These are phyloP conservation scores for Bruguiera sexangula DNA, from an alignment of 345 rosid species.

Conservation along the genomic window DNA sequence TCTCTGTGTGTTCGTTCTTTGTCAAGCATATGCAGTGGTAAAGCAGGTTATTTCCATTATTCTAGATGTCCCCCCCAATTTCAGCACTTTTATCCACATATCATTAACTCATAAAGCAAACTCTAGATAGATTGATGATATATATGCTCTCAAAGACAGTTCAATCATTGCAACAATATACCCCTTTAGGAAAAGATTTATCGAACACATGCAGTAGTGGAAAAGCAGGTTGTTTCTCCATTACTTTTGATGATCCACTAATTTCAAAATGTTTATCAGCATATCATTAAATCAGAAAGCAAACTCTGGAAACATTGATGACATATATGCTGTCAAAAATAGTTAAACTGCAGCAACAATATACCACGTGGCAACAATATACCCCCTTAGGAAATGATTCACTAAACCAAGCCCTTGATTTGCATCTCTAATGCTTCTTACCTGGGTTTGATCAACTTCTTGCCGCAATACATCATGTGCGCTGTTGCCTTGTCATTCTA, in stretches of 20 bases:
- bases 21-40: too few species aligned
- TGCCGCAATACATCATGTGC: neutral
- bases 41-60: too few species aligned
- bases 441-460: conserved; percentile 8
- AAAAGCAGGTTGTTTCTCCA: too few species aligned
- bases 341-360: neutral
- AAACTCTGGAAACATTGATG: neutral
- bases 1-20: too few species aligned
- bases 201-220: too few species aligned
- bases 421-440: neutral
- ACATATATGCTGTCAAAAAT: neutral
- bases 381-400: neutral
- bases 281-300: neutral
- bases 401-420: neutral
- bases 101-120: neutral
- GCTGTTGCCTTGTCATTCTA: neutral
- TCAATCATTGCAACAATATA: neutral
- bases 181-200: neutral
- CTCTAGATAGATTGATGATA: neutral
- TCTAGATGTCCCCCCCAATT: too few species aligned
- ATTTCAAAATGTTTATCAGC: too few species aligned
- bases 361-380: neutral
- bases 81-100: too few species aligned
- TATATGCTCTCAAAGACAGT: neutral
- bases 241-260: too few species aligned